Evolutionary conservation across 768 basidiomycete species (phyloP).

Genomic region (Cyclocybe aegerita): DNA sequence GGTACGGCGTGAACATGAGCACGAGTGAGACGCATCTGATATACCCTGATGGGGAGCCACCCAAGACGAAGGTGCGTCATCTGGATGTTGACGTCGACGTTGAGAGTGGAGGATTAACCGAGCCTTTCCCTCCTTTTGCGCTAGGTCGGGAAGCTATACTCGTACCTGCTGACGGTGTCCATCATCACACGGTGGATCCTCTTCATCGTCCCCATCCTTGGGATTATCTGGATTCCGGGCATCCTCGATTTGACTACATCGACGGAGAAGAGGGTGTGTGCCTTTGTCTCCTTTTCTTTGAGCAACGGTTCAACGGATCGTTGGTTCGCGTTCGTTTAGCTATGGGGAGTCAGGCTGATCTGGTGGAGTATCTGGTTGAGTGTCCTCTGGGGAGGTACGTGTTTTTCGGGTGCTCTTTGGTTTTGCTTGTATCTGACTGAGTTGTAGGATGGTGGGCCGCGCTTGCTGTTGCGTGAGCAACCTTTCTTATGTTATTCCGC

Average conservation of each 20-base stretch:
- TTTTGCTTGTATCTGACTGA: conserved; percentile 1
- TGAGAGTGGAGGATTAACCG: not conserved
- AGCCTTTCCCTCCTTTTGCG: conserved; percentile 1
- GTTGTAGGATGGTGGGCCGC: conserved; percentile 76
- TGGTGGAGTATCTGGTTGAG: conserved; percentile 89
- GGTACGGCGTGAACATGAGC: conserved; percentile 19
- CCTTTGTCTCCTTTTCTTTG: conserved; percentile 5
- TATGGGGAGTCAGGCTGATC: conserved; percentile 59
- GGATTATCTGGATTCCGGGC: conserved; percentile 69
- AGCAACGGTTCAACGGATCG: not conserved
- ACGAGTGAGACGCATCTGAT: conserved; percentile 50
- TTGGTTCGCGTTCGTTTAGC: conserved; percentile 24
- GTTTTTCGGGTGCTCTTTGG: not conserved
- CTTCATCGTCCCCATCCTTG: conserved; percentile 74
- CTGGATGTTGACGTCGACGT: not conserved
- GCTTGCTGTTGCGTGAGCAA: conserved; percentile 60
- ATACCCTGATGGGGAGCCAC: conserved; percentile 62
- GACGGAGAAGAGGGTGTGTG: conserved; percentile 49
- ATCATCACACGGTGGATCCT: conserved; percentile 80
- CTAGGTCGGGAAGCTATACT: conserved; percentile 63
- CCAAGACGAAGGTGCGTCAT: conserved; percentile 49
- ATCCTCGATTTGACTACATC: conserved; percentile 59
- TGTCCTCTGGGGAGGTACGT: conserved; percentile 72
- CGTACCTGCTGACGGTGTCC: conserved; percentile 73
- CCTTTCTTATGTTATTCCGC: too few relatives aligned